Evolutionary conservation across 495 filamentous ascomycete genomes (phyloP).

Genomic region (Aspergillus funiculosus): DNA sequence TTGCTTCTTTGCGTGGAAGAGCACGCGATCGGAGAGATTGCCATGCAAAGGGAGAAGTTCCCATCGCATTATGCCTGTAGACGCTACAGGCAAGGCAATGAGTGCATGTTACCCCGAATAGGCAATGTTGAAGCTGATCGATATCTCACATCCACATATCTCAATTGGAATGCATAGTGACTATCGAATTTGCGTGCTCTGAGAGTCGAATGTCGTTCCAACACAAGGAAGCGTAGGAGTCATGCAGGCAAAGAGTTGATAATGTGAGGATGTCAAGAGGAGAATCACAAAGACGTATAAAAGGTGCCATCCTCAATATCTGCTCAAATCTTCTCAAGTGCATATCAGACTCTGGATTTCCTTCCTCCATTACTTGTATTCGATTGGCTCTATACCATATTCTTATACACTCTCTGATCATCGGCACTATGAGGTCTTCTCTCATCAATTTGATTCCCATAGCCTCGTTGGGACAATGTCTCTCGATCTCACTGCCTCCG

Average conservation of each 20-base stretch:
- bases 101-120: neutral
- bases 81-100: neutral
- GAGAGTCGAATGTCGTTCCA: neutral
- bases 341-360: neutral
- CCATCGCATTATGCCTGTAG: neutral
- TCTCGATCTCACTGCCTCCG: constrained; percentile 38
- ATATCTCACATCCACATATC: neutral
- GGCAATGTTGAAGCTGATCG: neutral
- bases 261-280: too few relatives aligned
- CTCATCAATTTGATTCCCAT: constrained; percentile 18
- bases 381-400: neutral
- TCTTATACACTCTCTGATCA: constrained; percentile 1
- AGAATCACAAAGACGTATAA: neutral
- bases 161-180: neutral
- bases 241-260: too few relatives aligned
- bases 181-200: constrained; percentile 5
- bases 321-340: constrained; percentile 31
- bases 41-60: neutral
- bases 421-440: constrained; percentile 23
- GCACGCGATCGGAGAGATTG: neutral
- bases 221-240: too few relatives aligned
- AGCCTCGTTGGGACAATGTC: constrained; percentile 20
- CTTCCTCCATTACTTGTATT: neutral
- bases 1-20: neutral
- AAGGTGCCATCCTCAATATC: neutral